Base-by-base conservation (phyloP, 257 asterid genomes). In the Lavandula angustifolia region DNA sequence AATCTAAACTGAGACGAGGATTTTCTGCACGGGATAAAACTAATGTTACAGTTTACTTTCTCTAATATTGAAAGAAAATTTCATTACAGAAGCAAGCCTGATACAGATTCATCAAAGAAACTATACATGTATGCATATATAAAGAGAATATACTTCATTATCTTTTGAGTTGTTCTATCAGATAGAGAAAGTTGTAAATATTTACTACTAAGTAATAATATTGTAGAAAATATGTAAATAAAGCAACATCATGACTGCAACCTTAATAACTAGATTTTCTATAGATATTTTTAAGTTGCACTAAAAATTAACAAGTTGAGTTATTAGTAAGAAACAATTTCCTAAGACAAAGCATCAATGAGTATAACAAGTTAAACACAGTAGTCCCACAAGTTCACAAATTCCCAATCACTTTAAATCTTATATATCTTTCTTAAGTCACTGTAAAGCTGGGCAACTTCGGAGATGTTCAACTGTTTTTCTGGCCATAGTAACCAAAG, bases 401-500 rank as follows among this genome's bases (percentile, higher is more conserved):
- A n/a, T 49, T 55, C 53, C 13, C 44, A 12, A 16, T 66, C 41
- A 44, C 40, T 47, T 22, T 2, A 40, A 33, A 22, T 57, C 37
- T 58, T 9, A 38, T 38, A 38, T 38, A 16, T 63, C 60, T 40
- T 69, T 17, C 42, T 41, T 43, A 60, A 18, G 31, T 37, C n/a
- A 44, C 40, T 17, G 22, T 51, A 63, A 31, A 31, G 54, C 58
- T 64, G 63, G 9, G 14, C 12, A 61, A 65, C 52, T 75, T 37
- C 18, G 47, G 7, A 29, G 37, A 60, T 12, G 48, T 27, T 32
- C 55, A 62, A 68, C 17, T 17, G 27, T 22, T 34, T 58, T 18
- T 37, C 32, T 31, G 42, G 29, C 42, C 58, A 62, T 57, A 50
- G 67, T 22, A 46, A 7, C 7, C 27, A 51, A 67, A 47, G 22